Base-by-base conservation (phyloP, 2,329 filamentous ascomycete genomes). In the Trichoderma arundinaceum region DNA sequence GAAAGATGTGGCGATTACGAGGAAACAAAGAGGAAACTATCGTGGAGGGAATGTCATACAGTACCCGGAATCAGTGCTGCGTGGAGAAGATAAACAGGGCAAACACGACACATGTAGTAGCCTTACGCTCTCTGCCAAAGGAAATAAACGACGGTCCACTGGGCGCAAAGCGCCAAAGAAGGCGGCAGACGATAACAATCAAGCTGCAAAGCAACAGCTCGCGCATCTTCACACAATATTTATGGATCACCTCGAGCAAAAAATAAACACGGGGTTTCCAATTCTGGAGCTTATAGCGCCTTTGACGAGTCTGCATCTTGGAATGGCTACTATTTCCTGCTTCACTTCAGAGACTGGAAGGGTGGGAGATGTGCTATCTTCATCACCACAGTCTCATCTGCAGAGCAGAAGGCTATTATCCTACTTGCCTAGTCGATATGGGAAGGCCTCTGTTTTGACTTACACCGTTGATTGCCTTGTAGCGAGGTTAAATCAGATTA, bases 381-480 rank as follows among this genome's bases (percentile, higher is more conserved):
- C 19, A 15, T 32, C 35, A 7, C 58, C 58, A 17, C 1, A 51
- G 9, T 51, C 58, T 1, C 17, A 61, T 17, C 12, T 51, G 38
- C 44, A 51, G 44, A 61, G 58, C 35, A 22, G 58, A 51, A 8
- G 32, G 35, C 10, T 61, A 8, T 15, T 61, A 13, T 49, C 46
- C 8, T 51, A 51, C 7, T 32, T 61, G 44, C 58, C 58, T 15
- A 41, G 33, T 49, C 46, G 46, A 41, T 61, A 61, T 19, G 46
- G 58, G 2, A 51, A 39, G 6, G 33, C 38, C 15, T n/a, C 44
- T 1, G 44, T 46, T 13, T 49, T 61, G 58, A 61, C 58, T 41
- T 51, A 51, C 15, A 41, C 58, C 7, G 58, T 61, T 3, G 58
- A 61, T 33, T 61, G 58, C 35, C 58, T 61, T 41, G 46, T 61